Evolutionary conservation across 1,139 yeast species (phyloP), one percentile per base, ranked within the genome.

Genomic region (Magnusiomyces fungicola): DNA sequence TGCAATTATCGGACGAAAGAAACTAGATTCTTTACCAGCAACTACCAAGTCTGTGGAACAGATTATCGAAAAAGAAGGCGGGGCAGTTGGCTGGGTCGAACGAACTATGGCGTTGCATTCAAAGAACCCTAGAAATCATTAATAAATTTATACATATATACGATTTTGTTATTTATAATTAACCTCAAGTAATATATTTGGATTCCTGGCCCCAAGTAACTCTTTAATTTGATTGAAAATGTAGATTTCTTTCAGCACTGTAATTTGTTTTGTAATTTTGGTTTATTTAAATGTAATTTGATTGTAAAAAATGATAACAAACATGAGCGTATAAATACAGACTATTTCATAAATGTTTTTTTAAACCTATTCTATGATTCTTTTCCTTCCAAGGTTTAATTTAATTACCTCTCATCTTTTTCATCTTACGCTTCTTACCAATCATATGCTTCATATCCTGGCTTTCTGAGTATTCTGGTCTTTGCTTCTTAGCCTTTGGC

Each of bases 51-150:
- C 76, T 47, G 46, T 63, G 43, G 60, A 56, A 40, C 69, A 70
- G 1, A 77, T 85, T 1, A 62, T 89, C 24, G 75, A 78, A 5
- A 67, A 77, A 58, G 95, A 87, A 61, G 96, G 96, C 3, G 96
- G 96, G 3, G 90, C 94, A 1, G 89, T 83, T 51, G 87, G 89
- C 0, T 90, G 96, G 96, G 84, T 88, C 9, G 90, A 83, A 59
- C 81, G 63, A 16, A 55, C 65, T 3, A 50, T 55, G 50, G 56
- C 60, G 1, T 43, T 63, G 33, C 53, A 53, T 21, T 45, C 58
- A 6, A 61, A 58, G 36, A 61, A 64, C 10, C 74, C 75, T 2
- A 56, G 73, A 50, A 63, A 65, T 48, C 75, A 71, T 52, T 64
- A 52, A 49, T 18, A n/a, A n/a, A n/a, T n/a, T n/a, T n/a, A n/a